phyloP scores from a whole-genome alignment of 768 basidiomycete species.

The Lactarius deliciosus region DNA sequence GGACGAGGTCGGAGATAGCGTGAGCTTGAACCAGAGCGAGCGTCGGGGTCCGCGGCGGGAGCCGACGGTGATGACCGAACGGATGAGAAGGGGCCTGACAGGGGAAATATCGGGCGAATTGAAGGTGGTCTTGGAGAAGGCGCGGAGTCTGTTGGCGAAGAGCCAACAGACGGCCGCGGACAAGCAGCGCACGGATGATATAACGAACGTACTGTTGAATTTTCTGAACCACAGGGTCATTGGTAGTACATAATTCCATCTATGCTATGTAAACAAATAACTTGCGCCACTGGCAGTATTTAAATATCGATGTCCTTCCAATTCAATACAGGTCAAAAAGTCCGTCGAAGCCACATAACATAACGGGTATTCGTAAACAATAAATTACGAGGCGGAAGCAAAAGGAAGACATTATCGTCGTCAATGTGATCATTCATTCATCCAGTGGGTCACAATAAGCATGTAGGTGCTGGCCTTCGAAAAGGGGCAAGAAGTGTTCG shows the following conservation, averaged over 20 bases:
- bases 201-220: constrained; percentile 57
- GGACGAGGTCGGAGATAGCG: constrained; percentile 37
- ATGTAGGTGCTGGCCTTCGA: constrained; percentile 22
- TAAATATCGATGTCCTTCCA: not conserved
- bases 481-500: constrained; percentile 22
- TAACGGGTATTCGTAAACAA: not conserved
- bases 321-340: not conserved
- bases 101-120: constrained; percentile 77
- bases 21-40: constrained; percentile 35
- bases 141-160: constrained; percentile 63
- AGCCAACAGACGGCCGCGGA: constrained; percentile 50
- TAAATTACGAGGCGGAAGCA: not conserved
- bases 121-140: constrained; percentile 61
- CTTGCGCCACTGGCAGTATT: not conserved
- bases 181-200: constrained; percentile 44
- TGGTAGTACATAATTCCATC: constrained; percentile 13
- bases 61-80: constrained; percentile 56
- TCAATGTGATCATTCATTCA: constrained; percentile 18
- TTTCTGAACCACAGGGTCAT: constrained; percentile 66
- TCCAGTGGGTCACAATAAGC: constrained; percentile 20
- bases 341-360: not conserved
- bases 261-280: not conserved
- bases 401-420: not conserved
- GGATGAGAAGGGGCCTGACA: constrained; percentile 72
- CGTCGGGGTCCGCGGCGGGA: constrained; percentile 43